Conservation (phyloP, 2,329 filamentous ascomycete species). For the Claviceps africana region DNA sequence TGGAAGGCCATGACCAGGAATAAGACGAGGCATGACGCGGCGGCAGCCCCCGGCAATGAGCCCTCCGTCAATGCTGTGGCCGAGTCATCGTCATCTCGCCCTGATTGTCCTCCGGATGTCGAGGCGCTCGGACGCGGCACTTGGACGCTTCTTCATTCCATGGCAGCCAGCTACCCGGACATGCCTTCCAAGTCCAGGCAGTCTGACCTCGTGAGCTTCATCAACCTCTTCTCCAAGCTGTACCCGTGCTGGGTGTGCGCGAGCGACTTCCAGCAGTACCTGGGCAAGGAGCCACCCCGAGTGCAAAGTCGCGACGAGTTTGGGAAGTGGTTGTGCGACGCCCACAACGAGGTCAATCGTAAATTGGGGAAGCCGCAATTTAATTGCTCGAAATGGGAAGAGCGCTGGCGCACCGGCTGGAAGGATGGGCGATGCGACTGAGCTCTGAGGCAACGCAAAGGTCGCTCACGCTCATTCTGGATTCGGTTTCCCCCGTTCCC, state of each 20-base stretch:
- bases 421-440: constrained; percentile 50
- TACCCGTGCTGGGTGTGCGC: constrained; percentile 97
- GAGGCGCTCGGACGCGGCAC: constrained; percentile 73
- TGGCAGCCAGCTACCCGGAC: constrained; percentile 75
- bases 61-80: constrained; percentile 15
- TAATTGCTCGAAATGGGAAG: constrained; percentile 81
- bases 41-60: constrained; percentile 7
- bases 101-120: constrained; percentile 82
- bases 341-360: constrained; percentile 74
- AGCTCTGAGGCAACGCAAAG: constrained; percentile 3
- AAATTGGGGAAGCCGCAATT: constrained; percentile 87
- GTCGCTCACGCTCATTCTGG: not conserved
- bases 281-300: constrained; percentile 54
- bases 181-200: constrained; percentile 56
- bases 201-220: constrained; percentile 61
- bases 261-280: constrained; percentile 76
- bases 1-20: constrained; percentile 16
- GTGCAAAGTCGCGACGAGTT: constrained; percentile 52
- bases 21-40: constrained; percentile 11
- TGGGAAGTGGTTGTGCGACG: constrained; percentile 70
- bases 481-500: no score
- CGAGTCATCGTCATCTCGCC: constrained; percentile 24
- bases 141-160: constrained; percentile 88
- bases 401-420: constrained; percentile 90
- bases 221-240: constrained; percentile 66